A percentile compares a stretch with the other conserved stretches of the same genome.
These are phyloP conservation scores for Xylaria flabelliformis DNA, from an alignment of 495 filamentous ascomycete genomes.

Conservation along the genomic window DNA sequence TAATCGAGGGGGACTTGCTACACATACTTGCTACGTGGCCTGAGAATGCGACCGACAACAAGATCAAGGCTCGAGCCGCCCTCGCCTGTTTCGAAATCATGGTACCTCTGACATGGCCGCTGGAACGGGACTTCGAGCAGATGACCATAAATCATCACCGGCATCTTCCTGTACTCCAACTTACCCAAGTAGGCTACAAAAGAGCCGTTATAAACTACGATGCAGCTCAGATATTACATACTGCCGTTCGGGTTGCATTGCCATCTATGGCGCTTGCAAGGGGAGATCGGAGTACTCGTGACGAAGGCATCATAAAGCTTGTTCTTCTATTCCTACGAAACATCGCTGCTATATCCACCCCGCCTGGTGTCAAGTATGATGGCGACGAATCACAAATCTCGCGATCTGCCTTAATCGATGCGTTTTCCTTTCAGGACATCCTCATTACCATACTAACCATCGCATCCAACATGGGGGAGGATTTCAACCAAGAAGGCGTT, in stretches of 20 bases:
- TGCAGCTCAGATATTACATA: constrained; percentile 74
- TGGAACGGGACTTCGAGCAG: constrained; percentile 73
- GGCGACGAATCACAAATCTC: constrained; percentile 89
- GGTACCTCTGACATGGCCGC: constrained; percentile 93
- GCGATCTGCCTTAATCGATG: constrained; percentile 84
- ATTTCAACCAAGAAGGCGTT: constrained; percentile 87
- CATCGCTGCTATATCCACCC: constrained; percentile 79
- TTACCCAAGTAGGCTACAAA: constrained; percentile 90
- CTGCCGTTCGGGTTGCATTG: constrained; percentile 78
- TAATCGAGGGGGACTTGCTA: constrained; percentile 88
- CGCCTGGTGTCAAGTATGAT: constrained; percentile 58
- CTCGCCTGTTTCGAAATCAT: constrained; percentile 90
- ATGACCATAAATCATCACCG: constrained; percentile 94
- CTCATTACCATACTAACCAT: constrained; percentile 83
- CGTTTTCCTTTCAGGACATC: constrained; percentile 88
- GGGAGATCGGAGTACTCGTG: constrained; percentile 76
- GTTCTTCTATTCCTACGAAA: constrained; percentile 90
- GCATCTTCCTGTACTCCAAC: constrained; percentile 85
- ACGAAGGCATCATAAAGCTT: constrained; percentile 93
- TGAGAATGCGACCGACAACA: constrained; percentile 71
- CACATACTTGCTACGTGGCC: constrained; percentile 87
- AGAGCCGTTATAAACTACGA: constrained; percentile 82
- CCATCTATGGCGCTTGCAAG: constrained; percentile 84
- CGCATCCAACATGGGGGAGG: constrained; percentile 87
- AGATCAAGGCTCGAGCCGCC: constrained; percentile 72